Conservation (phyloP, 805 yeast genomes). For the Starmera dryadoides region DNA sequence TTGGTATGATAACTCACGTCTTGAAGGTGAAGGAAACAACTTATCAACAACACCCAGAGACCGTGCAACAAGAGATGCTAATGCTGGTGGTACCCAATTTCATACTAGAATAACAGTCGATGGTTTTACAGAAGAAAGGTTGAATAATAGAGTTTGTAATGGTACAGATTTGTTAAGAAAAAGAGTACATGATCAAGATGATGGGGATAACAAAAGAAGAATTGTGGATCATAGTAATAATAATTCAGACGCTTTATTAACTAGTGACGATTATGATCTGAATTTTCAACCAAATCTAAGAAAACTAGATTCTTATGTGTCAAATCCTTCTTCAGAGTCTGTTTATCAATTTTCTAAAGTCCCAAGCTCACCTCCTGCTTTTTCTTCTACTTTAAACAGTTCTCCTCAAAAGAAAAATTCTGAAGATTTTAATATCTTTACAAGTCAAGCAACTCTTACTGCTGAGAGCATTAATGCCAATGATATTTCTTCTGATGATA, state of each 20-base stretch:
- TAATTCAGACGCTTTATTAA: conserved; percentile 13
- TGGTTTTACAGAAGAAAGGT: conserved; percentile 2
- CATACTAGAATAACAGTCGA: conserved; percentile 27
- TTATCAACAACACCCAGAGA: conserved; percentile 34
- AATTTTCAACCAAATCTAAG: neutral
- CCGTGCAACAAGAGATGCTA: conserved; percentile 30
- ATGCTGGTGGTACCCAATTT: conserved; percentile 35
- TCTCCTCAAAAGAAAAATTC: conserved; percentile 10
- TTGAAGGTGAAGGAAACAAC: conserved; percentile 20
- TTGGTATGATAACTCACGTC: conserved; percentile 35
- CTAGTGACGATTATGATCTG: conserved; percentile 13
- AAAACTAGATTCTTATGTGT: conserved; percentile 12
- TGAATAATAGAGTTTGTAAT: neutral
- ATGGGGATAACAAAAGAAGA: conserved; percentile 10
- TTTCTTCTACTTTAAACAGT: conserved; percentile 3
- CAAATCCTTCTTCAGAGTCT: conserved; percentile 17
- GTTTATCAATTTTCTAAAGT: conserved; percentile 12
- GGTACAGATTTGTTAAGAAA: conserved; percentile 7
- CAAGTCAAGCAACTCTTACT: conserved; percentile 17
- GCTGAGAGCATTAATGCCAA: conserved; percentile 1
- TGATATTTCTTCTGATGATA: conserved; percentile 8
- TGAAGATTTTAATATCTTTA: conserved; percentile 4
- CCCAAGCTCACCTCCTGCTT: conserved; percentile 19
- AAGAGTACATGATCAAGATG: conserved; percentile 10
- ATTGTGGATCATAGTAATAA: conserved; percentile 4